Evolutionary conservation across 2,329 filamentous ascomycete species (phyloP).

Genomic region (Bertia moriformis): DNA sequence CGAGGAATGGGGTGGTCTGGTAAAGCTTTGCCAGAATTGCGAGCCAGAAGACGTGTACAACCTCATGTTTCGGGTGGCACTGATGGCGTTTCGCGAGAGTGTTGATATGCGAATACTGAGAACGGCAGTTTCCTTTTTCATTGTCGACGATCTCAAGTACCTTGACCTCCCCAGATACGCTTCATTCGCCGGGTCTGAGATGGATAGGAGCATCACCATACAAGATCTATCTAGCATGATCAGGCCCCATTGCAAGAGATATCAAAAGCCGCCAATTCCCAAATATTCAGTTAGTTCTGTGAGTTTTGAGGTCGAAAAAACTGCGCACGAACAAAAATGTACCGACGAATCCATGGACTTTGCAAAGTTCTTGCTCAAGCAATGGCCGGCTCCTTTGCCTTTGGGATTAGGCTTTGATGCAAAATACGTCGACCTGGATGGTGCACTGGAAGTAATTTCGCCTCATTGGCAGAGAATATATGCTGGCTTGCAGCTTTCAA

Average conservation of each 20-base stretch:
- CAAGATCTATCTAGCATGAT: no score
- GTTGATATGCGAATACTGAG: constrained; percentile 23
- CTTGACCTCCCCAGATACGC: constrained; percentile 22
- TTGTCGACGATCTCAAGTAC: constrained; percentile 20
- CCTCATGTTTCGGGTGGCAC: constrained; percentile 28
- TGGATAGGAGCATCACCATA: constrained; percentile 14
- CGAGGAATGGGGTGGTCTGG: constrained; percentile 29
- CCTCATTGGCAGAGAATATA: no score
- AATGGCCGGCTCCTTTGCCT: no score
- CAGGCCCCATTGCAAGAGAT: constrained; percentile 14
- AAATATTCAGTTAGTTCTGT: no score
- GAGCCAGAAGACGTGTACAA: constrained; percentile 12
- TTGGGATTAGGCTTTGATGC: no score
- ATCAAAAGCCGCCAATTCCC: no score
- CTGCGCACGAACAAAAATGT: constrained; percentile 12
- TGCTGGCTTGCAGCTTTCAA: no score
- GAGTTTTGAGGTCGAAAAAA: constrained; percentile 13
- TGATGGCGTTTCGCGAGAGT: constrained; percentile 23
- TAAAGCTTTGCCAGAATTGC: constrained; percentile 16
- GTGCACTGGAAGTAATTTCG: no score
- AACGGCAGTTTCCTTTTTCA: constrained; percentile 26
- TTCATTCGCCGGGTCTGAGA: no score
- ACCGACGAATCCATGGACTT: constrained; percentile 19
- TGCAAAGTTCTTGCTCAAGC: constrained; percentile 21
- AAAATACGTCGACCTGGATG: no score